phyloP scores from a whole-genome alignment of 2,329 filamentous ascomycete species.

The Penicillium fuscoglaucum region DNA sequence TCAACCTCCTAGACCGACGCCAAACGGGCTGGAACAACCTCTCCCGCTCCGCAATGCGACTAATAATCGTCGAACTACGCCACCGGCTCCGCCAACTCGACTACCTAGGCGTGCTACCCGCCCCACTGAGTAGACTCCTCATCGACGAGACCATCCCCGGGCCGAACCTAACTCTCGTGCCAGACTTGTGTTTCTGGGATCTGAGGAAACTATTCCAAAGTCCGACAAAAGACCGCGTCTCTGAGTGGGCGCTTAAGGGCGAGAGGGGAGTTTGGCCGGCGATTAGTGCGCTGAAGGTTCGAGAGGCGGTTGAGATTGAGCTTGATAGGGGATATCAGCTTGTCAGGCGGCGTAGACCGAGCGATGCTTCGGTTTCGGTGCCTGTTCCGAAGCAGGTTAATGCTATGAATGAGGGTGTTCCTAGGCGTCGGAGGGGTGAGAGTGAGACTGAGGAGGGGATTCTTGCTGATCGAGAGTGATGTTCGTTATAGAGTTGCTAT shows the following conservation, averaged over 20 bases:
- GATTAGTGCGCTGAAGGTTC: slow-evolving; percentile 74
- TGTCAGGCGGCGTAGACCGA: slow-evolving; percentile 55
- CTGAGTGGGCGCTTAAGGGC: slow-evolving; percentile 82
- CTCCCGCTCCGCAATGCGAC: slow-evolving; percentile 58
- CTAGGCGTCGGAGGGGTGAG: slow-evolving; percentile 26
- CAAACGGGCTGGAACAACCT: slow-evolving; percentile 60
- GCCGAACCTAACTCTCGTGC: slow-evolving; percentile 76
- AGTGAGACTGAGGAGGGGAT: slow-evolving; percentile 23
- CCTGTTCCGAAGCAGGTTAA: slow-evolving; percentile 14
- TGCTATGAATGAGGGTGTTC: slow-evolving; percentile 32
- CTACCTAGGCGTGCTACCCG: slow-evolving; percentile 70
- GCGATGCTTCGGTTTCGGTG: slow-evolving; percentile 25
- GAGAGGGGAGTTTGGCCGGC: slow-evolving; percentile 91
- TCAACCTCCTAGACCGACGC: slow-evolving; percentile 69
- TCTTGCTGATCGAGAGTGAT: slow-evolving; percentile 15
- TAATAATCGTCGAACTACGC: slow-evolving; percentile 73
- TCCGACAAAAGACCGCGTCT: slow-evolving; percentile 71
- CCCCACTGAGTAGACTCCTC: slow-evolving; percentile 69
- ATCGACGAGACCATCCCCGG: slow-evolving; percentile 81
- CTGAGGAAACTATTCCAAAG: slow-evolving; percentile 79
- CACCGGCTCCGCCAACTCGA: slow-evolving; percentile 82
- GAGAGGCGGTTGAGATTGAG: slow-evolving; percentile 84
- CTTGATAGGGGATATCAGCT: slow-evolving; percentile 82
- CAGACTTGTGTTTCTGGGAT: slow-evolving; percentile 70
- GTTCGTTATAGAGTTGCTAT: neutral